Evolutionary conservation across 2,329 filamentous ascomycete species (phyloP), one percentile per base, ranked within the genome.

Genomic region (Emmonsiellopsis sp.): DNA sequence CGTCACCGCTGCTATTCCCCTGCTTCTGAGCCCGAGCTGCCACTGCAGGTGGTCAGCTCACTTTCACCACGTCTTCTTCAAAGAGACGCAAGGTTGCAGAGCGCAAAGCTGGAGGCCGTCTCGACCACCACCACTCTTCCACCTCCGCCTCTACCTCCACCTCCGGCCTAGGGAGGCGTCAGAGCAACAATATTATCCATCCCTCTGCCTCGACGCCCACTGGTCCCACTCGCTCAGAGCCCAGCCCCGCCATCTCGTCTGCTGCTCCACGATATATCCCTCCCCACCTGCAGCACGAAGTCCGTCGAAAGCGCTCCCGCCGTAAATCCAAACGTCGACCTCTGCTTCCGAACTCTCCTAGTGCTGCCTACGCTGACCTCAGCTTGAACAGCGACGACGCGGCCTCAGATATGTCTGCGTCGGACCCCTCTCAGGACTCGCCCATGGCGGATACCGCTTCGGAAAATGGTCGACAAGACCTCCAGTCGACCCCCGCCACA

Each of bases 251-350:
- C 3, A 27, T 27, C 21, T 27, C 21, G 21, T 27, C 21, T 27
- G 21, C 21, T 27, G 5, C 21, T 34, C 70, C 73, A 43, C 72
- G 76, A 55, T 79, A 76, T 64, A 71, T 82, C 53, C 79, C 79
- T 56, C 74, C 78, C 52, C 79, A 81, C 65, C 68, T 82, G 53
- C 77, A 79, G 63, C 72, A 75, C 65, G 77, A 79, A 64, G 71
- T 77, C 52, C 63, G 68, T 39, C 66, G 63, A 54, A 57, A 50
- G 46, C 45, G 43, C 39, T 68, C 62, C 45, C 57, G 58, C 56
- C 61, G 59, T 42, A 71, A 63, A 62, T 57, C 65, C 43, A 60
- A 63, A 56, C 10, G 33, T 49, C 46, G 46, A 49, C 36, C 36
- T 40, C 46, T 21, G 33, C 46, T 31, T 6, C 46, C 67, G 27